phyloP scores from a whole-genome alignment of 495 filamentous ascomycete species.

The Letharia lupina region DNA sequence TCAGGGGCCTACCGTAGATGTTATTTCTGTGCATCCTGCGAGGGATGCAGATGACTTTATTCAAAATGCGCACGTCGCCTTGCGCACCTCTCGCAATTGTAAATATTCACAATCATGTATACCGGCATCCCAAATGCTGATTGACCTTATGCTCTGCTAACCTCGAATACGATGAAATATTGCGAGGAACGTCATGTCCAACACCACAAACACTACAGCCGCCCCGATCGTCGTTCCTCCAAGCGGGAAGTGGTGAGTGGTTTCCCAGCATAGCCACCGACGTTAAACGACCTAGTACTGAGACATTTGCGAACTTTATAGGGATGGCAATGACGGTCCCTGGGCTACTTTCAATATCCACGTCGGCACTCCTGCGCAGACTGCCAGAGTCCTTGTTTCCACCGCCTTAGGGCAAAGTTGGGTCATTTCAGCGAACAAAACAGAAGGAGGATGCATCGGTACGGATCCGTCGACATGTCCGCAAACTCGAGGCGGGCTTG shows the following conservation, averaged over 20 bases:
- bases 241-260: slow-evolving; percentile 22
- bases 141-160: not conserved
- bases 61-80: not conserved
- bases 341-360: slow-evolving; percentile 36
- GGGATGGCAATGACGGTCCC: slow-evolving; percentile 36
- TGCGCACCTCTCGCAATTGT: not conserved
- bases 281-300: not conserved
- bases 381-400: slow-evolving; percentile 31
- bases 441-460: slow-evolving; percentile 32
- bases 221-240: slow-evolving; percentile 23
- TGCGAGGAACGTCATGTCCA: slow-evolving; percentile 9
- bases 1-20: not conserved
- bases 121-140: not conserved
- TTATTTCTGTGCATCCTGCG: no score
- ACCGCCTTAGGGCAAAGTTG: slow-evolving; percentile 29
- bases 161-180: not conserved
- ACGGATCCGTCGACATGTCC: slow-evolving; percentile 35
- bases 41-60: not conserved
- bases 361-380: slow-evolving; percentile 34
- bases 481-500: slow-evolving; percentile 40
- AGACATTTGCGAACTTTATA: slow-evolving; percentile 7
- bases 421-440: slow-evolving; percentile 28
- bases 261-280: slow-evolving; percentile 6
- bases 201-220: slow-evolving; percentile 12
- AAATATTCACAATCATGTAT: not conserved